Evolutionary conservation across 1,284 basidiomycete genomes (phyloP).

Genomic region (Cutaneotrichosporon sp.): DNA sequence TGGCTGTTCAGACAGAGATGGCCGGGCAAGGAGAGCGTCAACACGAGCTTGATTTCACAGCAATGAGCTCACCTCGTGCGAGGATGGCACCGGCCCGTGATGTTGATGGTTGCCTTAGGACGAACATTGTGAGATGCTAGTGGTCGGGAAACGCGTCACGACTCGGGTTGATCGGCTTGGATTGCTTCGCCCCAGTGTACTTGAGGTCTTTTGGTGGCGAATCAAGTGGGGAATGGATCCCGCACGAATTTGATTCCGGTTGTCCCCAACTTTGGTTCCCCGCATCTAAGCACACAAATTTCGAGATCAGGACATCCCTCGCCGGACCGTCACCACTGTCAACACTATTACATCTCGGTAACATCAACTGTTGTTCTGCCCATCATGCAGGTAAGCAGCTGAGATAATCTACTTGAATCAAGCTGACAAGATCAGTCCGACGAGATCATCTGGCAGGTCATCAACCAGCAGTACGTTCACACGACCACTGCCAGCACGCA

Average conservation of each 20-base stretch:
- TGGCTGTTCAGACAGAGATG: background rate
- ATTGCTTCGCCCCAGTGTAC: background rate
- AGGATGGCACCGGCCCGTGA: slow-evolving; percentile 37
- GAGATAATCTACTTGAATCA: background rate
- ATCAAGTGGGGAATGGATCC: slow-evolving; percentile 13
- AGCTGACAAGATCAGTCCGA: slow-evolving; percentile 66
- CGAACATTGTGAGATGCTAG: slow-evolving; percentile 15
- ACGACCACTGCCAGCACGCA: background rate
- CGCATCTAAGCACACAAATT: slow-evolving; percentile 4
- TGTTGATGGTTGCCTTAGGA: slow-evolving; percentile 39
- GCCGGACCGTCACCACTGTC: background rate
- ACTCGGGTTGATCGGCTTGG: background rate
- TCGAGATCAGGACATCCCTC: slow-evolving; percentile 2
- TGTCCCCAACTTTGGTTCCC: background rate
- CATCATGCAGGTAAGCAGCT: slow-evolving; percentile 47
- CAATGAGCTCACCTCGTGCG: slow-evolving; percentile 30
- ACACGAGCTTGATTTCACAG: slow-evolving; percentile 2
- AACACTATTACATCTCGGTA: slow-evolving; percentile 1
- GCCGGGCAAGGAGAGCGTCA: slow-evolving; percentile 5
- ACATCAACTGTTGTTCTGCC: slow-evolving; percentile 7
- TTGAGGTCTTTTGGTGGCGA: no score
- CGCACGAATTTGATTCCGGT: slow-evolving; percentile 5
- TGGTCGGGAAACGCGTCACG: slow-evolving; percentile 6
- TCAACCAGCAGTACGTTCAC: slow-evolving; percentile 69
- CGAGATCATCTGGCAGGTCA: slow-evolving; percentile 94